phyloP scores from a whole-genome alignment of 441 rosid species.

The Raphanus hybrid region DNA sequence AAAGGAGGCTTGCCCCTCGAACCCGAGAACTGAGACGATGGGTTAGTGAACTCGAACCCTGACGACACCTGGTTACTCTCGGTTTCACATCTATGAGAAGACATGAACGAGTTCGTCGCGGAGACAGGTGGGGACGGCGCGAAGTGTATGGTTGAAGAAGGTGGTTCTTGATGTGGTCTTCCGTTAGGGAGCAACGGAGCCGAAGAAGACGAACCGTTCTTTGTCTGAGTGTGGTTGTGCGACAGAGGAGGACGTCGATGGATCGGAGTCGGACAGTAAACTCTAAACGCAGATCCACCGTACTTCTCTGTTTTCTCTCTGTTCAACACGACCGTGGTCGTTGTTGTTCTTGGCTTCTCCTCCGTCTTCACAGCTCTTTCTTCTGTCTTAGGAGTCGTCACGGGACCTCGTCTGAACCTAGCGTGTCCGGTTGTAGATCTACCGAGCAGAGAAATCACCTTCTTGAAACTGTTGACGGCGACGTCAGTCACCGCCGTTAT shows the following conservation, averaged over 20 bases:
- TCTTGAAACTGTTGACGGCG: constrained; percentile 60
- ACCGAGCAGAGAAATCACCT: constrained; percentile 58
- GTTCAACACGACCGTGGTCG: constrained; percentile 27
- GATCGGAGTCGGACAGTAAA: constrained; percentile 65
- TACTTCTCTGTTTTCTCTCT: constrained; percentile 46
- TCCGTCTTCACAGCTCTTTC: not conserved
- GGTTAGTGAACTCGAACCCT: constrained; percentile 58
- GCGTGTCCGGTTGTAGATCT: constrained; percentile 70
- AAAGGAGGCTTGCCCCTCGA: constrained; percentile 65
- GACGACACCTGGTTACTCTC: constrained; percentile 66
- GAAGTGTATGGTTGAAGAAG: constrained; percentile 53
- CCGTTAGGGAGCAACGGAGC: constrained; percentile 16
- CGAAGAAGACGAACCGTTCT: constrained; percentile 29
- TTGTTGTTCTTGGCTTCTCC: constrained; percentile 27
- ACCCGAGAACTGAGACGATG: constrained; percentile 50
- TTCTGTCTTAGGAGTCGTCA: not conserved
- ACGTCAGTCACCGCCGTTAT: constrained; percentile 63
- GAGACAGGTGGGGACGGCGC: constrained; percentile 61
- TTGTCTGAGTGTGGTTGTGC: constrained; percentile 43
- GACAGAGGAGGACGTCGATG: constrained; percentile 82
- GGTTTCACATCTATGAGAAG: constrained; percentile 64
- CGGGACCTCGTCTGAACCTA: constrained; percentile 59
- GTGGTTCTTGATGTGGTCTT: constrained; percentile 10
- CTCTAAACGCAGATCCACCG: constrained; percentile 65
- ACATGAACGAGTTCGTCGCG: constrained; percentile 65